phyloP scores from a whole-genome alignment of 768 basidiomycete species.

The Tricholoma bakamatsutake region DNA sequence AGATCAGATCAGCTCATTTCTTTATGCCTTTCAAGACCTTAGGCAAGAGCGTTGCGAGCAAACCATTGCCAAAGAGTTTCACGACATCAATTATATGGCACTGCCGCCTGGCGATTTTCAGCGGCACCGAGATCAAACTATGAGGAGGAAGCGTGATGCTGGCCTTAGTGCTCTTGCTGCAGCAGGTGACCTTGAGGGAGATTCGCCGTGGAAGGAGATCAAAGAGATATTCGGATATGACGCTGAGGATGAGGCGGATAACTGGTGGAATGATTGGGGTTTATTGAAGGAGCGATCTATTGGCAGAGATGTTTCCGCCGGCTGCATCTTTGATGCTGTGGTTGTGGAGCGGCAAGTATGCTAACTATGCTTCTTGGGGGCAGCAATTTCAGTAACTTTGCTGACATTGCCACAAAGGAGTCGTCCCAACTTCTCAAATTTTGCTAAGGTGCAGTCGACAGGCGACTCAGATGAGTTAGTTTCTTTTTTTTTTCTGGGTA shows the following conservation, averaged over 20 bases:
- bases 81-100: slow-evolving; percentile 38
- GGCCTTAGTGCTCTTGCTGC: slow-evolving; percentile 16
- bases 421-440: too few relatives aligned
- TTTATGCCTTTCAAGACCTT: slow-evolving; percentile 51
- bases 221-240: slow-evolving; percentile 47
- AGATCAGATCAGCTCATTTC: slow-evolving; percentile 45
- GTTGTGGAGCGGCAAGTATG: neutral
- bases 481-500: too few relatives aligned
- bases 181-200: slow-evolving; percentile 1
- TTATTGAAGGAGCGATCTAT: slow-evolving; percentile 33
- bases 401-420: too few relatives aligned
- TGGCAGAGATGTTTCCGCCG: slow-evolving; percentile 11
- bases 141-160: slow-evolving; percentile 26
- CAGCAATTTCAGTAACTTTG: neutral
- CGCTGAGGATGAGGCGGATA: slow-evolving; percentile 52
- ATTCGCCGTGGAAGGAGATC: slow-evolving; percentile 39
- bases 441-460: too few relatives aligned
- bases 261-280: slow-evolving; percentile 56
- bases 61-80: slow-evolving; percentile 35
- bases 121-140: slow-evolving; percentile 35
- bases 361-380: neutral
- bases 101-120: slow-evolving; percentile 38
- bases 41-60: slow-evolving; percentile 40
- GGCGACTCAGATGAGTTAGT: too few relatives aligned
- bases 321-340: slow-evolving; percentile 3